These are phyloP conservation scores for Helenozyma baotianmanensis DNA, from an alignment of 805 yeast species.

Conservation along the genomic window DNA sequence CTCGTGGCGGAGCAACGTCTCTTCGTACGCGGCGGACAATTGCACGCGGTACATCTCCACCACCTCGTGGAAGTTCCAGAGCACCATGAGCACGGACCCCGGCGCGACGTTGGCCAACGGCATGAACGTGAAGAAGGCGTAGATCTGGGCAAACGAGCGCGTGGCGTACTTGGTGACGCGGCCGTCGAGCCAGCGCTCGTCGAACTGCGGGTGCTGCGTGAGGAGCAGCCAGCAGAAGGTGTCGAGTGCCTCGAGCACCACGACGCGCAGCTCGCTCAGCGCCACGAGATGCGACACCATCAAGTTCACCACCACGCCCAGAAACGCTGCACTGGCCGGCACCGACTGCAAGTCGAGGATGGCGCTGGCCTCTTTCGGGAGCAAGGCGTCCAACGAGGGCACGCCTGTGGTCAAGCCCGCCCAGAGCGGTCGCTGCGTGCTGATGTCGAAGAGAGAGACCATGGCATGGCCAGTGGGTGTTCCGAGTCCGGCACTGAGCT, in stretches of 20 bases:
- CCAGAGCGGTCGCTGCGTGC: constrained; percentile 23
- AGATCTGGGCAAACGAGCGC: constrained; percentile 26
- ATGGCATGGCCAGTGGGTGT: constrained; percentile 14
- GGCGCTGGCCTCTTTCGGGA: constrained; percentile 19
- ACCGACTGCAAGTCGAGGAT: constrained; percentile 35
- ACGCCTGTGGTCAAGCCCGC: constrained; percentile 25
- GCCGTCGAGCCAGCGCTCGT: constrained; percentile 16
- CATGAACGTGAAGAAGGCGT: constrained; percentile 15
- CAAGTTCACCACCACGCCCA: constrained; percentile 19
- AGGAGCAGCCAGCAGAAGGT: constrained; percentile 27
- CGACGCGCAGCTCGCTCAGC: constrained; percentile 13
- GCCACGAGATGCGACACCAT: constrained; percentile 25
- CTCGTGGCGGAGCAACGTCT: constrained; percentile 27
- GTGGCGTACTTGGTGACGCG: constrained; percentile 14
- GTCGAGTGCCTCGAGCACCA: constrained; percentile 28
- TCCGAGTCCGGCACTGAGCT: too few relatives aligned
- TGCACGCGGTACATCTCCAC: constrained; percentile 33
- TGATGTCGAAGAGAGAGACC: constrained; percentile 30
- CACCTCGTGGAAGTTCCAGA: constrained; percentile 32
- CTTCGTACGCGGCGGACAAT: constrained; percentile 30
- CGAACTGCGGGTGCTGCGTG: constrained; percentile 16
- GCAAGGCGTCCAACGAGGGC: constrained; percentile 24
- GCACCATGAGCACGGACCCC: constrained; percentile 18
- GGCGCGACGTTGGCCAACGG: constrained; percentile 5
- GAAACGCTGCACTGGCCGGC: constrained; percentile 25